These are phyloP conservation scores for Fraxinus cuspidata DNA, from an alignment of 257 asterid genomes.

Conservation along the genomic window DNA sequence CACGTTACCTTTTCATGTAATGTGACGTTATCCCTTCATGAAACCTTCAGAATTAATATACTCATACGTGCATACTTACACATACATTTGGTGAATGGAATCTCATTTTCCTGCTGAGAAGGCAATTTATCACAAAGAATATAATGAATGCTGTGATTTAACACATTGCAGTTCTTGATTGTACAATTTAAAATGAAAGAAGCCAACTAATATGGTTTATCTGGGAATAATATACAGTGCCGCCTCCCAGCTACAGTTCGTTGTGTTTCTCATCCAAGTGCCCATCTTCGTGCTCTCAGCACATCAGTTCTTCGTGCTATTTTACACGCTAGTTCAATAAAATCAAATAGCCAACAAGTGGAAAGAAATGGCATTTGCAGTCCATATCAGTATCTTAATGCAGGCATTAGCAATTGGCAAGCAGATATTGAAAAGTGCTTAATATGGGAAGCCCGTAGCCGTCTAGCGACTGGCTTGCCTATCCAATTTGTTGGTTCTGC, in stretches of 20 bases:
- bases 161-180: background rate
- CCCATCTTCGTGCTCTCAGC: constrained; percentile 96
- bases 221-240: constrained; percentile 49
- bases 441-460: constrained; percentile 94
- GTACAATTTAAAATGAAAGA: background rate
- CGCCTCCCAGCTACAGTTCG: constrained; percentile 96
- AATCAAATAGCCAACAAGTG: constrained; percentile 44
- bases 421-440: constrained; percentile 77
- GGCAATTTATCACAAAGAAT: background rate
- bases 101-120: background rate
- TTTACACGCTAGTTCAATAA: constrained; percentile 51
- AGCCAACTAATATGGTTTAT: constrained; percentile 12
- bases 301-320: constrained; percentile 91
- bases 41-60: background rate
- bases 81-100: background rate
- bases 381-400: constrained; percentile 53
- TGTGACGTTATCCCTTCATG: background rate
- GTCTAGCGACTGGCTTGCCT: constrained; percentile 73
- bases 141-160: background rate
- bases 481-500: constrained; percentile 65
- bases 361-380: constrained; percentile 40
- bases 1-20: background rate
- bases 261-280: constrained; percentile 91
- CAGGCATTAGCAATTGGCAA: constrained; percentile 60
- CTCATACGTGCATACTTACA: background rate